Evolutionary conservation across 2,329 filamentous ascomycete genomes (phyloP).

Genomic region (Sporothrix inflata): DNA sequence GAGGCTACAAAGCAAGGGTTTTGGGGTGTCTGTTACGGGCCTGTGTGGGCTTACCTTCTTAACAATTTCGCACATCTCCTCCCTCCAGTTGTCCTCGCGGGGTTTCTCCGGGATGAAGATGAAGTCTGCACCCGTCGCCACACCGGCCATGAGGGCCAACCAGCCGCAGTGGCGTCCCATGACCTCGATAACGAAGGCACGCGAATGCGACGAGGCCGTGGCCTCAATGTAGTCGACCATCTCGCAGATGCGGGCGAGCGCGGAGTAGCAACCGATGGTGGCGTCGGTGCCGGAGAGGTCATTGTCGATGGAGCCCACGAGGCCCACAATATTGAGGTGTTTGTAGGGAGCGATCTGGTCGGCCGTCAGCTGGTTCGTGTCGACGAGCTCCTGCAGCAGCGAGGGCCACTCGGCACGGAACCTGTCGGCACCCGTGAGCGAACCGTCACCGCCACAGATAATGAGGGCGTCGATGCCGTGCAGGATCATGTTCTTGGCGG

Average conservation of each 20-base stretch:
- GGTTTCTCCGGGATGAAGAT: conserved; percentile 97
- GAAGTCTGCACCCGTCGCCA: conserved; percentile 93
- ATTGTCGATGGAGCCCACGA: conserved; percentile 98
- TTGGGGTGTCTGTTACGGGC: not conserved
- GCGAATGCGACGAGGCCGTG: conserved; percentile 89
- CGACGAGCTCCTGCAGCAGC: conserved; percentile 81
- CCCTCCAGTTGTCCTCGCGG: conserved; percentile 81
- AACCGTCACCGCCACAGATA: conserved; percentile 96
- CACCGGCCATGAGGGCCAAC: conserved; percentile 94
- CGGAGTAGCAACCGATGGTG: conserved; percentile 96
- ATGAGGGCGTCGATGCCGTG: conserved; percentile 94
- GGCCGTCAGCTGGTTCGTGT: conserved; percentile 68
- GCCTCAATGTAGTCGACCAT: conserved; percentile 97
- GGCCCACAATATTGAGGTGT: conserved; percentile 91
- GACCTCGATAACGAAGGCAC: conserved; percentile 96
- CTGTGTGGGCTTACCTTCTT: conserved; percentile 55
- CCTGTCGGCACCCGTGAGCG: conserved; percentile 90
- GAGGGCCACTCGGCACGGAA: conserved; percentile 93
- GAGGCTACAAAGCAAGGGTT: conserved; percentile 33
- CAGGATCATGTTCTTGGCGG: conserved; percentile 91
- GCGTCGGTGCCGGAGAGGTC: conserved; percentile 96
- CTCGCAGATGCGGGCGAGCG: conserved; percentile 88
- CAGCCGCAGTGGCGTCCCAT: conserved; percentile 99
- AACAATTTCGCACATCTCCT: conserved; percentile 82
- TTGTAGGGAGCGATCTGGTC: conserved; percentile 76